These are phyloP conservation scores for Nepenthes gracilis DNA, from an alignment of 148 eudicot species.

Conservation along the genomic window DNA sequence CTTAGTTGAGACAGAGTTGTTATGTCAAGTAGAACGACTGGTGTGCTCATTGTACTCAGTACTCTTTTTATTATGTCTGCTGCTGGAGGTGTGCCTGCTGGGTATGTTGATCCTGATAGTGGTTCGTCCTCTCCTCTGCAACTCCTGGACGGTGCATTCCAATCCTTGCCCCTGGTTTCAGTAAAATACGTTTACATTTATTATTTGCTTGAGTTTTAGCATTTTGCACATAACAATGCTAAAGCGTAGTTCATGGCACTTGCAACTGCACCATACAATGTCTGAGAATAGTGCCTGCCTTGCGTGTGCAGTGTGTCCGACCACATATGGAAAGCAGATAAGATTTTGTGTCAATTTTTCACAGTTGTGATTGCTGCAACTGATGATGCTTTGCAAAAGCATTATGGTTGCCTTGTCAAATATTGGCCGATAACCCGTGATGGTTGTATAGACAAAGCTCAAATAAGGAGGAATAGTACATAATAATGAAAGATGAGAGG, in stretches of 20 bases:
- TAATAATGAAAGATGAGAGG: neutral
- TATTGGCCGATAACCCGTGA: no score
- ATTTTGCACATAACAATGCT: neutral
- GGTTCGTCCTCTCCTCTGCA: constrained; percentile 58
- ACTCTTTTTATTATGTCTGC: constrained; percentile 30
- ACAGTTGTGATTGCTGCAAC: no score
- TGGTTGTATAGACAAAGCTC: neutral
- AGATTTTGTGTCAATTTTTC: no score
- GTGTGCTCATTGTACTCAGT: constrained; percentile 30
- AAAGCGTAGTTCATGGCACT: neutral
- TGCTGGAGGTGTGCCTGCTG: constrained; percentile 53
- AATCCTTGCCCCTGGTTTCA: constrained; percentile 44
- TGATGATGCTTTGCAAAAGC: no score
- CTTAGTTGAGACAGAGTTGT: constrained; percentile 62
- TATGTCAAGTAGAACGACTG: constrained; percentile 54
- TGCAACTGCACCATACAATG: neutral
- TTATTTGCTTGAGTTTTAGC: neutral
- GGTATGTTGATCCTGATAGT: constrained; percentile 55
- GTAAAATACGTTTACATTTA: neutral
- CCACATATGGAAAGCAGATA: no score
- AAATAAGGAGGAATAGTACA: neutral
- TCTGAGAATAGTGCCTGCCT: neutral
- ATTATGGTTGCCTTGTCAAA: no score
- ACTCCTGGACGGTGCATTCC: constrained; percentile 33
- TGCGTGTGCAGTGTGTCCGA: neutral